Percentiles rank a stretch among this genome's conserved stretches.
These are phyloP conservation scores for Cladosporium cucumerinum DNA, from an alignment of 2,329 filamentous ascomycete species.

Conservation along the genomic window DNA sequence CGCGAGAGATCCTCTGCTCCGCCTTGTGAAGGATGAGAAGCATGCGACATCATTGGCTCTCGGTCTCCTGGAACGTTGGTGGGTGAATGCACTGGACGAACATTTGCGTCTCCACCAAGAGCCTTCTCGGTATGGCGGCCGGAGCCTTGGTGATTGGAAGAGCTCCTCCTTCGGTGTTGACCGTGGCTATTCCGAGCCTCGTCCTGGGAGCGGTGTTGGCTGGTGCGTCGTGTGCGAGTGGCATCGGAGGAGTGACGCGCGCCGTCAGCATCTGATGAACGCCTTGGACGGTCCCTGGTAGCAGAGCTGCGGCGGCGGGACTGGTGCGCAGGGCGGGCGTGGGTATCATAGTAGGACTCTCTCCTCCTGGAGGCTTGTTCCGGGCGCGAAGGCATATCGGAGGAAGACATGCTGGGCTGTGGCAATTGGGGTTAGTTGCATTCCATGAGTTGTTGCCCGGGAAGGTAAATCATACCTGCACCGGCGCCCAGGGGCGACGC, in stretches of 20 bases:
- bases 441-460: neutral
- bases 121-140: slow-evolving; percentile 17
- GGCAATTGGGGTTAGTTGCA: neutral
- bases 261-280: slow-evolving; percentile 68
- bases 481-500: slow-evolving; percentile 8
- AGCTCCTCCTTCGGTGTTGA: slow-evolving; percentile 23
- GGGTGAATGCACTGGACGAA: slow-evolving; percentile 1
- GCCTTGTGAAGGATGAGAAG: slow-evolving; percentile 23
- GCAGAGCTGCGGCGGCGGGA: slow-evolving; percentile 45
- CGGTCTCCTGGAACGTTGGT: slow-evolving; percentile 42
- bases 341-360: slow-evolving; percentile 15
- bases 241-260: slow-evolving; percentile 21
- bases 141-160: slow-evolving; percentile 10
- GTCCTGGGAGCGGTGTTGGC: slow-evolving; percentile 16
- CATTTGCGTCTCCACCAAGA: slow-evolving; percentile 37
- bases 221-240: slow-evolving; percentile 22
- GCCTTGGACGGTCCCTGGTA: slow-evolving; percentile 55
- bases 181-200: slow-evolving; percentile 7
- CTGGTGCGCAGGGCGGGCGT: slow-evolving; percentile 13
- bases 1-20: slow-evolving; percentile 52
- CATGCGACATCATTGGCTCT: slow-evolving; percentile 49
- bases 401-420: slow-evolving; percentile 16
- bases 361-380: slow-evolving; percentile 56
- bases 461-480: slow-evolving; percentile 6
- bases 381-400: slow-evolving; percentile 57